These are phyloP conservation scores for Sarocladium kiliense DNA, from an alignment of 2,329 filamentous ascomycete genomes.

Conservation along the genomic window DNA sequence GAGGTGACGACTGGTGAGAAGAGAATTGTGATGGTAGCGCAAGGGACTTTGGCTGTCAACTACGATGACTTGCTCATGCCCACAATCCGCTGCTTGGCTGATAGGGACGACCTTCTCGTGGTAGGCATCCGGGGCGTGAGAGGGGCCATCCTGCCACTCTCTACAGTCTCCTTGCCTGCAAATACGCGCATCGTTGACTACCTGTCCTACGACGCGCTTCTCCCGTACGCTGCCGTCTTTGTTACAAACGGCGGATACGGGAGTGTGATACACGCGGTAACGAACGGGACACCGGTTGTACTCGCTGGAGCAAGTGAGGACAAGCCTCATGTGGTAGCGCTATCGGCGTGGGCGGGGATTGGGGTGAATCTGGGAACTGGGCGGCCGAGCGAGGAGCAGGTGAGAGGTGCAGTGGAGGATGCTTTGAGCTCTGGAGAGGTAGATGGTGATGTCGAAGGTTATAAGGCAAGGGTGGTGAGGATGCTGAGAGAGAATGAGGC, in stretches of 20 bases:
- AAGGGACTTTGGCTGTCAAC: constrained; percentile 38
- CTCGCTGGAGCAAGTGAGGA: constrained; percentile 36
- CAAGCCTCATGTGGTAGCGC: constrained; percentile 34
- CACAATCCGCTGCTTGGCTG: constrained; percentile 35
- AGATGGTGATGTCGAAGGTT: constrained; percentile 14
- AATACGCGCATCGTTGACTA: constrained; percentile 42
- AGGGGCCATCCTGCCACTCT: constrained; percentile 18
- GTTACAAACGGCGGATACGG: constrained; percentile 46
- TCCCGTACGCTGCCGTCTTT: constrained; percentile 39
- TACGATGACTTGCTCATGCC: constrained; percentile 39
- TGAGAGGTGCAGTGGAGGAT: constrained; percentile 24
- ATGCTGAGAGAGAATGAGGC: constrained; percentile 28
- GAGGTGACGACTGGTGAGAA: constrained; percentile 28
- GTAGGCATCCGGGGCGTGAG: constrained; percentile 25
- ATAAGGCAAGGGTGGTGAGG: constrained; percentile 23
- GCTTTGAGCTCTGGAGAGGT: constrained; percentile 21
- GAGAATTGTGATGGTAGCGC: constrained; percentile 39
- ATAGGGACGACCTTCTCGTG: constrained; percentile 31
- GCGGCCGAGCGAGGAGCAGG: constrained; percentile 20
- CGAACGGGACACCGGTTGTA: constrained; percentile 41
- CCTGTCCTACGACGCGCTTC: constrained; percentile 40
- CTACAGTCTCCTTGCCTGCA: constrained; percentile 21
- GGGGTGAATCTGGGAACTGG: constrained; percentile 38
- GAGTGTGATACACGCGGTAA: constrained; percentile 37
- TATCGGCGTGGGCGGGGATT: constrained; percentile 37